phyloP scores from a whole-genome alignment of 805 yeast species.

The Clavispora vitiphila region DNA sequence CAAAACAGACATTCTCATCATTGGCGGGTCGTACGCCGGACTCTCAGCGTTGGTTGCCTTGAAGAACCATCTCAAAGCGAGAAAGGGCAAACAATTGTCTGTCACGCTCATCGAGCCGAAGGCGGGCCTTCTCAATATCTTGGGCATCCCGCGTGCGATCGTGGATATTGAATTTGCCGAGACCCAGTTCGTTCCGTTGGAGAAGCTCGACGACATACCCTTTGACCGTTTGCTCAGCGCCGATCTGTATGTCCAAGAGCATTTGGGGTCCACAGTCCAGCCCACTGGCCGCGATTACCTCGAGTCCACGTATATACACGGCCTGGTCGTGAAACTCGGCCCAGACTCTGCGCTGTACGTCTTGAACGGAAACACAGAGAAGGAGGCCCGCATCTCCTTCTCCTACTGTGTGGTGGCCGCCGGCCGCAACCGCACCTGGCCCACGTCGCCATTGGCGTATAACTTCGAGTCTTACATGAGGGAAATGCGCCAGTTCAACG shows the following conservation, averaged over 20 bases:
- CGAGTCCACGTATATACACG: conserved; percentile 27
- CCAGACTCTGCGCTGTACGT: conserved; percentile 22
- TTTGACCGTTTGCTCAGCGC: conserved; percentile 25
- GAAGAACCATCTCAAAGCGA: conserved; percentile 19
- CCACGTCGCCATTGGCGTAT: conserved; percentile 46
- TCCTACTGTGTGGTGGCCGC: conserved; percentile 46
- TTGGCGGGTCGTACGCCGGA: conserved; percentile 43
- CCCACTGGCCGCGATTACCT: conserved; percentile 11
- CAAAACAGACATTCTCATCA: conserved; percentile 31
- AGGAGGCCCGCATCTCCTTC: conserved; percentile 27
- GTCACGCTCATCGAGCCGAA: conserved; percentile 37
- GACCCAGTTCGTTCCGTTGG: conserved; percentile 32
- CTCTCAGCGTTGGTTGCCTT: conserved; percentile 30
- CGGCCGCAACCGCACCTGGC: conserved; percentile 51
- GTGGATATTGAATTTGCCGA: conserved; percentile 36
- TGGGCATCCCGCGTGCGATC: conserved; percentile 36
- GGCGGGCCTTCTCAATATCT: conserved; percentile 34
- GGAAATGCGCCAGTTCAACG: conserved; percentile 38
- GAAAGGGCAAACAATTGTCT: conserved; percentile 15
- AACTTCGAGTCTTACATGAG: conserved; percentile 30
- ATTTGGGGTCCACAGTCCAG: conserved; percentile 7
- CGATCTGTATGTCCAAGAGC: conserved; percentile 17
- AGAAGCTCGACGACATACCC: conserved; percentile 22
- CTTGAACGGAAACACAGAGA: conserved; percentile 12
- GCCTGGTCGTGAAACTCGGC: conserved; percentile 24